Base-by-base conservation (phyloP, 2,329 filamentous ascomycete species). In the Thielaviopsis populi region DNA sequence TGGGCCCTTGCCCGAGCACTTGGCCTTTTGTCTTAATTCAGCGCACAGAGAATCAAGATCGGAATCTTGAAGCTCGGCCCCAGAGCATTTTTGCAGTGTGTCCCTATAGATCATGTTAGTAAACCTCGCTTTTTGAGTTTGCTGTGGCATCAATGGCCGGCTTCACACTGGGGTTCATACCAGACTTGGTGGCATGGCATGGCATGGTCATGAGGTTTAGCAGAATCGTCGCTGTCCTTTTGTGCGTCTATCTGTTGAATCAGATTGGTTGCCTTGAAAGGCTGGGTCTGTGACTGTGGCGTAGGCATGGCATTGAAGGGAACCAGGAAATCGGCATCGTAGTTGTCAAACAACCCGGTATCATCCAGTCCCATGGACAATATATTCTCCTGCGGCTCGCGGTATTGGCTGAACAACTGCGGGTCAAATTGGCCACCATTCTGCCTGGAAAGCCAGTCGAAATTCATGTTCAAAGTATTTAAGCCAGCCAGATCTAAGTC, bases 41-140 rank as follows among this genome's bases (percentile, higher is more conserved):
- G 87, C 88, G 76, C 94, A 99, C 27, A 99, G 81, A 41, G 87
- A 85, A 71, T 99, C 94, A 59, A 99, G 87, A 69, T 99, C 94
- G 68, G 97, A 90, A 69, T 95, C 91, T 69, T 91, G 91, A 65
- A 83, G 88, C 71, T 91, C 88, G 69, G 95, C 94, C 72, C 88
- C 91, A 66, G 90, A 86, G 73, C 91, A 95, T 42, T 82, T 83
- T 76, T 95, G 89, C 24, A 96, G 75, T 75, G 89, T 90, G 74
- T 96, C 91, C 94, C 92, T 66, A 66, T 66, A 41, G 37, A 61
- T 24, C n/a, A 19, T 30, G 59, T 67, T 65, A 61, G 62, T 43
- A 19, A 22, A 42, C 48, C n/a, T 24, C 42, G 11, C 40, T 24
- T 7, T 6, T 33, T 10, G 27, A n/a, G 8, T 62, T n/a, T n/a